Conservation (phyloP, 2,329 filamentous ascomycete species). For the Pseudogymnoascus sp. region DNA sequence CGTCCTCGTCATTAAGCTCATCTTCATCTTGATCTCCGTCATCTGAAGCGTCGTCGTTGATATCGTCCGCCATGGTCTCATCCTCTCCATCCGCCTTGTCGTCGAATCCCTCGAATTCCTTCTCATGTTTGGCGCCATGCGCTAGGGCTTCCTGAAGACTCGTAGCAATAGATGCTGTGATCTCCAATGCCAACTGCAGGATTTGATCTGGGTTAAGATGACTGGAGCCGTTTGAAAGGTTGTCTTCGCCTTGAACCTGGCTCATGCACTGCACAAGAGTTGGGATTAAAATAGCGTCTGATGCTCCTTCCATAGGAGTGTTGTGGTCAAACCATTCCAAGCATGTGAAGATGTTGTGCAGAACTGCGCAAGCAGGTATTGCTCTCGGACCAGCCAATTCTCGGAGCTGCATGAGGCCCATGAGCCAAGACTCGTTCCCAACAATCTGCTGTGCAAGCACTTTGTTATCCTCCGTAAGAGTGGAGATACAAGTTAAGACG, state of each 20-base stretch:
- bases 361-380: slow-evolving; percentile 49
- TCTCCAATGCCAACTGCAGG: slow-evolving; percentile 45
- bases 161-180: slow-evolving; percentile 56
- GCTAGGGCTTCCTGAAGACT: slow-evolving; percentile 44
- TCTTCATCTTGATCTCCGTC: slow-evolving; percentile 34
- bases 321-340: slow-evolving; percentile 45
- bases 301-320: slow-evolving; percentile 39
- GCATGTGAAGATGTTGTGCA: slow-evolving; percentile 53
- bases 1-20: slow-evolving; percentile 30
- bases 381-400: slow-evolving; percentile 39
- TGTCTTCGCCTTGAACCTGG: slow-evolving; percentile 17
- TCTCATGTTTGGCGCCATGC: slow-evolving; percentile 32
- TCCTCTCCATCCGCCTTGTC: slow-evolving; percentile 29
- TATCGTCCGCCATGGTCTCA: slow-evolving; percentile 33
- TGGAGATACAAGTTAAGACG: slow-evolving; percentile 45
- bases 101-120: slow-evolving; percentile 34
- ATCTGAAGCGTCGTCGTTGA: slow-evolving; percentile 28
- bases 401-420: slow-evolving; percentile 40
- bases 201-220: slow-evolving; percentile 24
- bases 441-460: slow-evolving; percentile 45
- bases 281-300: slow-evolving; percentile 43
- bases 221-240: slow-evolving; percentile 10
- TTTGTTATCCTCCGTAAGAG: slow-evolving; percentile 51
- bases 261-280: slow-evolving; percentile 30
- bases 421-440: slow-evolving; percentile 41